These are phyloP conservation scores for Gentiana straminea DNA, from an alignment of 257 asterid genomes.

Conservation along the genomic window DNA sequence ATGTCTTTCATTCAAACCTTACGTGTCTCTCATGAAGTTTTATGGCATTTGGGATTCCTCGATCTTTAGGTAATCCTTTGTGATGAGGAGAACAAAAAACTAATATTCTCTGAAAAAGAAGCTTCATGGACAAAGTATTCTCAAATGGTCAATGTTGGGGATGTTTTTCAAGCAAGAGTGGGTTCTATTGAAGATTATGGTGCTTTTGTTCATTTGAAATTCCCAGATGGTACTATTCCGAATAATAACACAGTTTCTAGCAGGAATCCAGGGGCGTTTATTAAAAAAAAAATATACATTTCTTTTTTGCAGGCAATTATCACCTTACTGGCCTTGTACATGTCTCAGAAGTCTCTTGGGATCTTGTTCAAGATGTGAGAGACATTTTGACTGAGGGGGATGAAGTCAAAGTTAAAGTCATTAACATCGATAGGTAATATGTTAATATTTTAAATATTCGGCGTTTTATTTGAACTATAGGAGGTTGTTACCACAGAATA, in stretches of 20 bases:
- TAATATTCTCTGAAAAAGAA: slow-evolving; percentile 90
- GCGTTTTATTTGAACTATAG: neutral
- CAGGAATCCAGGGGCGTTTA: neutral
- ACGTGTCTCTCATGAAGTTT: neutral
- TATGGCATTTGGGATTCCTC: slow-evolving; percentile 9
- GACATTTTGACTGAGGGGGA: slow-evolving; percentile 77
- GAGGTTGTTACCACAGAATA: neutral
- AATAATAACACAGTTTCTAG: neutral
- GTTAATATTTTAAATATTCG: neutral
- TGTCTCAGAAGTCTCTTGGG: slow-evolving; percentile 97
- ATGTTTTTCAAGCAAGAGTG: slow-evolving; percentile 56
- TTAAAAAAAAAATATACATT: too few species aligned
- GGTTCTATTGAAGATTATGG: slow-evolving; percentile 92
- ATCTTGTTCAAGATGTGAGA: slow-evolving; percentile 79
- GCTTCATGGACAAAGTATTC: slow-evolving; percentile 67
- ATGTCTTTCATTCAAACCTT: slow-evolving; percentile 1
- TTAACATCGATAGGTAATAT: slow-evolving; percentile 64
- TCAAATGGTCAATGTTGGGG: slow-evolving; percentile 52
- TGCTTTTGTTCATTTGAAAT: slow-evolving; percentile 77
- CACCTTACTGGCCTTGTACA: slow-evolving; percentile 89
- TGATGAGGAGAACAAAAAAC: slow-evolving; percentile 55
- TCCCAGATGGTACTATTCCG: slow-evolving; percentile 63
- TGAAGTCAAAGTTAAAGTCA: slow-evolving; percentile 63
- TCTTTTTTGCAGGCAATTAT: slow-evolving; percentile 45
- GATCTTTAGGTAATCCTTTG: slow-evolving; percentile 61